phyloP scores from a whole-genome alignment of 2,329 filamentous ascomycete genomes.

The Simplicillium sp. region DNA sequence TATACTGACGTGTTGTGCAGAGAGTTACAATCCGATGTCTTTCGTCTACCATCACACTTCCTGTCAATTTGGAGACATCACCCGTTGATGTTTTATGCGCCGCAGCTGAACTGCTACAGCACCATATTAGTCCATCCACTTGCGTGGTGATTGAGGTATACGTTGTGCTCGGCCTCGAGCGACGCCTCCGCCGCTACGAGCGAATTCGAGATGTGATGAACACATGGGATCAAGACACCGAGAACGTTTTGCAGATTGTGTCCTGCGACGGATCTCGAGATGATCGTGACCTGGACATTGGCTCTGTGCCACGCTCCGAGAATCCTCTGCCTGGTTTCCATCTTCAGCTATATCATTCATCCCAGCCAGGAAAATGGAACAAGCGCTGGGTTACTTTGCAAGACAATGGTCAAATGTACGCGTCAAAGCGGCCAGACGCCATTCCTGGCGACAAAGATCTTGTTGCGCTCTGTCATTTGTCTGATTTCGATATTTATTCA shows the following conservation, averaged over 20 bases:
- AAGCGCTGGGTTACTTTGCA: constrained; percentile 73
- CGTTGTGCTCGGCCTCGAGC: constrained; percentile 64
- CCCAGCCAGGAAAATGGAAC: constrained; percentile 76
- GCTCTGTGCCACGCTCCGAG: constrained; percentile 47
- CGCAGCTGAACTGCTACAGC: constrained; percentile 52
- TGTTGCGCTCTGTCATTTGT: constrained; percentile 68
- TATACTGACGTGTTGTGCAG: constrained; percentile 22
- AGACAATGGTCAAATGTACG: constrained; percentile 60
- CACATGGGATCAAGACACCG: constrained; percentile 77
- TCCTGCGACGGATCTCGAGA: constrained; percentile 46
- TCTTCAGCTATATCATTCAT: constrained; percentile 70
- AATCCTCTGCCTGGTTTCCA: constrained; percentile 56
- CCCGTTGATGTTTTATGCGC: constrained; percentile 62
- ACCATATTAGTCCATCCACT: constrained; percentile 52
- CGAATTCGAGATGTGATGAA: constrained; percentile 80
- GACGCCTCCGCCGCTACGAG: constrained; percentile 78
- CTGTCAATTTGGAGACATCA: constrained; percentile 66
- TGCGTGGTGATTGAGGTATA: constrained; percentile 75
- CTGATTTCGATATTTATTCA: constrained; percentile 86
- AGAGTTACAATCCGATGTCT: constrained; percentile 65
- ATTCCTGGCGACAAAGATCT: constrained; percentile 55
- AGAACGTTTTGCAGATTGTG: constrained; percentile 64
- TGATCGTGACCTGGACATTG: constrained; percentile 53
- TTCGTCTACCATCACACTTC: constrained; percentile 59
- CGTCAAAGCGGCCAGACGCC: constrained; percentile 61